phyloP scores from a whole-genome alignment of 1,139 yeast genomes.

The Saccharomyces hybrid region DNA sequence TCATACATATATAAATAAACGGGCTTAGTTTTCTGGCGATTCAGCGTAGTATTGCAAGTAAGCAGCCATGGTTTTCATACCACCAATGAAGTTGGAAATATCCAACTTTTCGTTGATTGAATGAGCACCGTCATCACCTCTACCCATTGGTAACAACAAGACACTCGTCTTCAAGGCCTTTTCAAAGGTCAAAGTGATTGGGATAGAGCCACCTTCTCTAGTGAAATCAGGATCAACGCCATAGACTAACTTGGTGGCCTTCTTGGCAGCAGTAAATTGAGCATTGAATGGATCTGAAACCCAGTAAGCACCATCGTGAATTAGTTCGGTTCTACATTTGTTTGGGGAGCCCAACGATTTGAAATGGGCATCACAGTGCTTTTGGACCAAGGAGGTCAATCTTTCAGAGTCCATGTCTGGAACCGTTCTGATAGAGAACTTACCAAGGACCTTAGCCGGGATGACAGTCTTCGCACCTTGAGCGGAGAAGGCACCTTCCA shows the following conservation, averaged over 20 bases:
- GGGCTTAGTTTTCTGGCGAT: constrained; percentile 21
- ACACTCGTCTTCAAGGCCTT: constrained; percentile 78
- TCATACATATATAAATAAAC: not conserved
- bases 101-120: constrained; percentile 93
- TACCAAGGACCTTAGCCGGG: constrained; percentile 89
- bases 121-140: constrained; percentile 99
- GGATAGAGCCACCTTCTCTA: constrained; percentile 97
- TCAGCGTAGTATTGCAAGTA: constrained; percentile 79
- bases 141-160: constrained; percentile 88
- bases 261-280: constrained; percentile 86
- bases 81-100: constrained; percentile 81
- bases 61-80: constrained; percentile 89
- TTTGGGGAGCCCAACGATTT: constrained; percentile 68
- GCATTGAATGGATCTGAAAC: constrained; percentile 89
- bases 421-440: constrained; percentile 93
- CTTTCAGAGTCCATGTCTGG: constrained; percentile 81
- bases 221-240: constrained; percentile 92
- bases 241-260: constrained; percentile 93
- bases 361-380: constrained; percentile 61
- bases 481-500: constrained; percentile 93
- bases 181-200: constrained; percentile 89
- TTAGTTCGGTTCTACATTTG: constrained; percentile 59
- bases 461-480: constrained; percentile 97
- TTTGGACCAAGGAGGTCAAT: constrained; percentile 68
- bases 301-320: constrained; percentile 97